Base-by-base conservation (phyloP, 129 eudicot species). In the Rutidosis leptorrhynchoides region DNA sequence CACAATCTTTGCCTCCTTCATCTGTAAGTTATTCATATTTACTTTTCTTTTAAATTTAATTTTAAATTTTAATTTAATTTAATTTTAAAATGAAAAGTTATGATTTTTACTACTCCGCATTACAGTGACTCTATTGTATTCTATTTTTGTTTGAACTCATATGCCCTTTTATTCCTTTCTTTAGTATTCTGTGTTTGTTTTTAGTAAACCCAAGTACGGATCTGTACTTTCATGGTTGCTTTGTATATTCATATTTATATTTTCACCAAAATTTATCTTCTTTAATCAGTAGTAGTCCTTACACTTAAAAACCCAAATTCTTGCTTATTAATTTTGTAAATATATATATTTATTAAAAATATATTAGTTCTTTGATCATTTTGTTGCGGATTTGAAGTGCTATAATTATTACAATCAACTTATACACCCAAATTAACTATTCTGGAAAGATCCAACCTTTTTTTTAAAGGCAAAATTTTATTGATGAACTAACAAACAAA, bases 1-100 rank as follows among this genome's bases (percentile, higher is more conserved):
- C 95, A 16, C 83, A 77, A 48, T 72, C 61, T n/a, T 73, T 84
- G 62, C 86, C 87, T 1, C 67, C 76, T 11, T 77, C 87, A 57
- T 83, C 91, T 23, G 98, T 92, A 76, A 76, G 90, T 55, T 71
- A 56, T 29, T 24, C 49, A 29, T 22, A 32, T 40, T 23, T 5
- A 6, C n/a, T n/a, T 45, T 37, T 29, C 57, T 27, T n/a, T n/a
- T 61, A 24, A 60, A 15, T 16, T 15, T 12, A 2, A 23, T 22
- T 51, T 7, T 17, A 3, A 20, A 46, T n/a, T n/a, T n/a, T n/a
- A n/a, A n/a, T n/a, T 61, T 24, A 60, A 15, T 16, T 15, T 12
- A 2, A 23, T 22, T 51, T 7, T 17, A 3, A 20, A 46, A n/a
- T n/a, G n/a, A 46, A 15, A 17, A 15, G 22, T 26, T 6, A 23